phyloP scores from a whole-genome alignment of 306 rosid genomes.

The Cotoneaster glaucophyllus region DNA sequence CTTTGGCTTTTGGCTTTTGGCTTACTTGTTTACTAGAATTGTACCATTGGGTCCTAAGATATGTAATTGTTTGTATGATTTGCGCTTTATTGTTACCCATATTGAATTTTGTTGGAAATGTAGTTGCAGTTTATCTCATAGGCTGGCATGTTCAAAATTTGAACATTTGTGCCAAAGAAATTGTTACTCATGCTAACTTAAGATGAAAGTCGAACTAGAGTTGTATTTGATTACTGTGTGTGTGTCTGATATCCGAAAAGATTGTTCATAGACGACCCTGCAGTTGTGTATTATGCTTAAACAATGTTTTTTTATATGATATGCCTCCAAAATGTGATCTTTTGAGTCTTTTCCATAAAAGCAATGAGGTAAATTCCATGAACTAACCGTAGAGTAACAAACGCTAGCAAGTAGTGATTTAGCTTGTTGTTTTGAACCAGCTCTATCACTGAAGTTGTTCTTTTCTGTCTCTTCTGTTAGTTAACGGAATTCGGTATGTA shows the following conservation, averaged over 20 bases:
- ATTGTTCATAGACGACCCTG: not conserved
- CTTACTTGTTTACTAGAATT: not conserved
- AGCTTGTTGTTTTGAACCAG: not conserved
- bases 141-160: not conserved
- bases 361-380: not conserved
- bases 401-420: not conserved
- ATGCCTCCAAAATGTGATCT: not conserved
- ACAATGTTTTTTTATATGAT: not conserved
- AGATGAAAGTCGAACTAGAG: not conserved
- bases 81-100: not conserved
- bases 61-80: not conserved
- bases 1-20: too few species aligned
- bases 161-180: not conserved
- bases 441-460: not conserved
- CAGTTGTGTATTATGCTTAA: not conserved
- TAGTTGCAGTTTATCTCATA: not conserved
- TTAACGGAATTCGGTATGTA: not conserved
- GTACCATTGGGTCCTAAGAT: not conserved
- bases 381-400: not conserved
- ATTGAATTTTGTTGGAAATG: not conserved
- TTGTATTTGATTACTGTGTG: not conserved
- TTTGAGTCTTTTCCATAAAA: not conserved
- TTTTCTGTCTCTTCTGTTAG: not conserved
- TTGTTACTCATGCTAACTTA: not conserved
- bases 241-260: not conserved